Conservation (phyloP, 139 green algal species). For the Ulvella scutata region DNA sequence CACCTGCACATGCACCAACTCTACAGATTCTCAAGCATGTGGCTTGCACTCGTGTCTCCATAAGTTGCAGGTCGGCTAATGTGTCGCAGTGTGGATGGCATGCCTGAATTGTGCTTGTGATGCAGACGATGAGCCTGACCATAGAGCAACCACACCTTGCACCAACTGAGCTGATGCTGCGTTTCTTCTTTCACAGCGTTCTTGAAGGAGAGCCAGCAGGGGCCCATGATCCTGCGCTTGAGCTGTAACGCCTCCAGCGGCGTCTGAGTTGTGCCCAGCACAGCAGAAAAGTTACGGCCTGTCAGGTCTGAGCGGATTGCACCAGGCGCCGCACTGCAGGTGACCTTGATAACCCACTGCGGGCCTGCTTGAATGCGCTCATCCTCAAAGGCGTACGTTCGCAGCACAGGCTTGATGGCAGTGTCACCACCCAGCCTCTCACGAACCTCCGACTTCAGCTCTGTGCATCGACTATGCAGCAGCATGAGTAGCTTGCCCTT, state of each 20-base stretch:
- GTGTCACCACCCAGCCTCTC: slow-evolving; percentile 31
- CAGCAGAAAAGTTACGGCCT: slow-evolving; percentile 28
- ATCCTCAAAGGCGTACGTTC: slow-evolving; percentile 88
- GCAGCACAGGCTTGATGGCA: slow-evolving; percentile 75
- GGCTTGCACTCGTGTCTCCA: too few relatives aligned
- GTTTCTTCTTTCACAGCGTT: slow-evolving; percentile 10
- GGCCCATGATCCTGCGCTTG: slow-evolving; percentile 85
- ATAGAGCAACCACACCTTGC: slow-evolving; percentile 68
- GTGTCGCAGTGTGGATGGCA: too few relatives aligned
- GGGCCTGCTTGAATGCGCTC: slow-evolving; percentile 44
- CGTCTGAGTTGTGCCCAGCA: slow-evolving; percentile 57
- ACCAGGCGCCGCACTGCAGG: background rate
- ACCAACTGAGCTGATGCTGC: slow-evolving; percentile 64
- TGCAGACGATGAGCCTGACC: too few relatives aligned
- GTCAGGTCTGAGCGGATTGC: slow-evolving; percentile 3
- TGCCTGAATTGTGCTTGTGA: too few relatives aligned
- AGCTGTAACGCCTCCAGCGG: slow-evolving; percentile 75
- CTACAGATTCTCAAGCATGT: too few relatives aligned
- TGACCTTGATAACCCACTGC: slow-evolving; percentile 88
- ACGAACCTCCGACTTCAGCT: slow-evolving; percentile 65
- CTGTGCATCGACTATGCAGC: slow-evolving; percentile 22
- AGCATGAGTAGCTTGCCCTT: slow-evolving; percentile 25
- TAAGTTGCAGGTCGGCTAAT: too few relatives aligned
- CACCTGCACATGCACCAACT: slow-evolving; percentile 39
- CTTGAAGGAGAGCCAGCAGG: slow-evolving; percentile 63